Percentiles rank a stretch among this genome's conserved stretches.
phyloP scores from a whole-genome alignment of 73 alveolate genomes.

The Urostyla sp. region DNA sequence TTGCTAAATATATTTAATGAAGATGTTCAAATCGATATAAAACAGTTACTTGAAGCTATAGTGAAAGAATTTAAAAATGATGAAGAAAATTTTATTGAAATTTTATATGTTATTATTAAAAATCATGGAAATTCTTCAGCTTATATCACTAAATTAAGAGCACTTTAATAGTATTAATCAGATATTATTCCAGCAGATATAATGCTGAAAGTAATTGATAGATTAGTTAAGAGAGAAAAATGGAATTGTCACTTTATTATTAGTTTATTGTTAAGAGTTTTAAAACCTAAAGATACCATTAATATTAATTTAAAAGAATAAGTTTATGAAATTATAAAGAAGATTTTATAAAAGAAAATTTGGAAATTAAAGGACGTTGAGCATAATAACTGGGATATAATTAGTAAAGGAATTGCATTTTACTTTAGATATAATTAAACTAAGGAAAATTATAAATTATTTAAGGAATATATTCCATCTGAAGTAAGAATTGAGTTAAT shows the following conservation, averaged over 20 bases:
- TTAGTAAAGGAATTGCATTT: constrained; percentile 2
- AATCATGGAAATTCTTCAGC: no score
- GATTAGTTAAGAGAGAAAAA: constrained; percentile 35
- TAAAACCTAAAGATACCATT: not conserved
- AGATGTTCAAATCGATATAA: not conserved
- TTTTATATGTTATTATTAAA: constrained; percentile 30
- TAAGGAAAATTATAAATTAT: constrained; percentile 21
- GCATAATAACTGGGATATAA: constrained; percentile 11
- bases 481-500: constrained; percentile 31
- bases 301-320: constrained; percentile 32
- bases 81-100: constrained; percentile 32
- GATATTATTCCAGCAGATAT: no score
- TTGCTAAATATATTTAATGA: not conserved
- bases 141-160: no score
- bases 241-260: constrained; percentile 17
- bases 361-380: constrained; percentile 22
- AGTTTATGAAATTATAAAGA: constrained; percentile 8
- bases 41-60: constrained; percentile 9
- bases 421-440: not conserved
- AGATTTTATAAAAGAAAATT: constrained; percentile 27
- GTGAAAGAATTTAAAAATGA: not conserved
- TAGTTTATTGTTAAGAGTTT: not conserved
- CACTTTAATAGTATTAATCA: no score
- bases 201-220: constrained; percentile 18
- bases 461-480: constrained; percentile 28